A percentile compares a stretch with the other conserved stretches of the same genome.
Evolutionary conservation across 2,329 filamentous ascomycete species (phyloP).

Genomic region (Colletotrichum eleusines): DNA sequence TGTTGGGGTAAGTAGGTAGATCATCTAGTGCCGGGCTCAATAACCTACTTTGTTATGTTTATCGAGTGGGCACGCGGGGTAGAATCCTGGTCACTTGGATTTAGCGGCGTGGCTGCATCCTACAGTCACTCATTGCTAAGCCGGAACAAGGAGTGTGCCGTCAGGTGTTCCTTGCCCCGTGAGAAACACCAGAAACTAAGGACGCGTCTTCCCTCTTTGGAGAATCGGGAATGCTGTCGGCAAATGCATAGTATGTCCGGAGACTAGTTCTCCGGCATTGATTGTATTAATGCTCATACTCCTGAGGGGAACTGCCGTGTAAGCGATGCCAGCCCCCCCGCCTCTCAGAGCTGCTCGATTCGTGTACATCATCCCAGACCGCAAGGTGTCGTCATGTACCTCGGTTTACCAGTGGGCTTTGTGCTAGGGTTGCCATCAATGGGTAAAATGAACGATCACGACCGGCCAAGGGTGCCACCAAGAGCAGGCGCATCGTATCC

Average conservation of each 20-base stretch:
- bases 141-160: conserved; percentile 11
- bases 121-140: conserved; percentile 15
- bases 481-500: conserved; percentile 12
- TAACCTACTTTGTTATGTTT: background rate
- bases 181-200: background rate
- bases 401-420: background rate
- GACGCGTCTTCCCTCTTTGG: background rate
- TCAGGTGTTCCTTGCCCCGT: conserved; percentile 8
- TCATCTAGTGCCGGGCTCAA: conserved; percentile 21
- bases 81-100: conserved; percentile 8
- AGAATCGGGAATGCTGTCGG: background rate
- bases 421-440: background rate
- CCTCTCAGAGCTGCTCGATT: background rate
- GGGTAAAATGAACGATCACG: conserved; percentile 3
- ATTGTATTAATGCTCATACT: background rate
- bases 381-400: background rate
- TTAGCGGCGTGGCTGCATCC: conserved; percentile 24
- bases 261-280: background rate
- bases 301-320: background rate
- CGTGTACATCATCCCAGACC: background rate
- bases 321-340: conserved; percentile 10
- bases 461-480: conserved; percentile 4
- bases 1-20: conserved; percentile 11
- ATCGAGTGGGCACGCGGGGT: conserved; percentile 10
- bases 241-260: background rate